These are phyloP conservation scores for Nitzschia putrida DNA, from an alignment of 108 stramenopile genomes.

Conservation along the genomic window DNA sequence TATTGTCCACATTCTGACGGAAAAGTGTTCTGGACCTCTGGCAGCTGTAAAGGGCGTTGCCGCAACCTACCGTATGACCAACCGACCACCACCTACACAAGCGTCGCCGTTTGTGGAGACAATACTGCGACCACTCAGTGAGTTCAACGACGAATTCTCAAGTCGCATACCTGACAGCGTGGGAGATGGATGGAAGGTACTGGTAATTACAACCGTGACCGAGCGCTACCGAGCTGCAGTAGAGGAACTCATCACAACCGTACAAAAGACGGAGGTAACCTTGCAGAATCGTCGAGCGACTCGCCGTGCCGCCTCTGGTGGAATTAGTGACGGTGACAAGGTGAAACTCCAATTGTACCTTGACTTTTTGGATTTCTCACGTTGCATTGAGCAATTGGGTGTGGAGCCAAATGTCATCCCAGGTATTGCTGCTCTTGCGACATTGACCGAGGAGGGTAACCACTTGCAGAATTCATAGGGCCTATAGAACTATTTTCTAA, in stretches of 20 bases:
- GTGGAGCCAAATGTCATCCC: constrained; percentile 53
- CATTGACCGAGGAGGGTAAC: constrained; percentile 62
- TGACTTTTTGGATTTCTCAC: constrained; percentile 62
- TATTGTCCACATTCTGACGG: constrained; percentile 71
- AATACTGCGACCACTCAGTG: constrained; percentile 77
- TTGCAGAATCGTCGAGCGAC: constrained; percentile 66
- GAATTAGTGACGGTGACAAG: constrained; percentile 90
- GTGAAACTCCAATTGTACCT: constrained; percentile 83
- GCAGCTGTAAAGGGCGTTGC: constrained; percentile 90
- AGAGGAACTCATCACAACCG: constrained; percentile 80
- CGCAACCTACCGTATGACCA: constrained; percentile 90
- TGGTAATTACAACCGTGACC: constrained; percentile 57
- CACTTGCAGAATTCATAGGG: constrained; percentile 10
- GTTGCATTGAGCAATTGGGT: constrained; percentile 56
- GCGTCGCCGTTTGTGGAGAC: constrained; percentile 80
- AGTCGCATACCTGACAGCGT: constrained; percentile 75
- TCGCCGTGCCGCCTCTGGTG: constrained; percentile 73
- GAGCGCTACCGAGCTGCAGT: constrained; percentile 71
- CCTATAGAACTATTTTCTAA: background rate
- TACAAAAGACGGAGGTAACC: constrained; percentile 83
- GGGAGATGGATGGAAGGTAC: constrained; percentile 68
- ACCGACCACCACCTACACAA: constrained; percentile 83
- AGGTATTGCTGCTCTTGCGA: constrained; percentile 63
- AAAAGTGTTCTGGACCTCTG: constrained; percentile 72
- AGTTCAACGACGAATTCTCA: constrained; percentile 62